These are phyloP conservation scores for Backusella psychrophila DNA, from an alignment of 192 early-diverging fungal genomes.

Conservation along the genomic window DNA sequence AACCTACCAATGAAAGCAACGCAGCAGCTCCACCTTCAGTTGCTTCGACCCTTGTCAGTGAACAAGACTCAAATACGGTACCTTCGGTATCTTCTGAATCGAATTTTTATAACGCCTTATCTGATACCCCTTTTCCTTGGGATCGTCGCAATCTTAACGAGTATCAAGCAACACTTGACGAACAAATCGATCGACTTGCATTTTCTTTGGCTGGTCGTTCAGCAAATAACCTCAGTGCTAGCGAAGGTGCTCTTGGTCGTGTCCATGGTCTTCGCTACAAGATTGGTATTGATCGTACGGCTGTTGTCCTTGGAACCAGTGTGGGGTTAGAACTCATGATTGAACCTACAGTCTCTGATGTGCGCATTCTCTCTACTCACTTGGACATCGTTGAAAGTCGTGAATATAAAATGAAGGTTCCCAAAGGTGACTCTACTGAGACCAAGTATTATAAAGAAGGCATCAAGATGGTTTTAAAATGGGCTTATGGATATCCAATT, in stretches of 20 bases:
- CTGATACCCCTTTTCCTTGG: constrained; percentile 11
- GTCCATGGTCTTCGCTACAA: constrained; percentile 17
- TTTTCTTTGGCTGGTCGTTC: constrained; percentile 17
- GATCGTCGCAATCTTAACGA: not conserved
- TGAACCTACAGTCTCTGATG: constrained; percentile 8
- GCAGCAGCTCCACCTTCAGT: not conserved
- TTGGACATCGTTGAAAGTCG: constrained; percentile 6
- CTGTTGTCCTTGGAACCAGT: constrained; percentile 26
- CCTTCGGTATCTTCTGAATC: not conserved
- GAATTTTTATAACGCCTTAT: not conserved
- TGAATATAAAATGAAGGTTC: constrained; percentile 14
- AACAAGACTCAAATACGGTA: not conserved
- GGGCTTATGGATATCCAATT: constrained; percentile 18
- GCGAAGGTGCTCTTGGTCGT: not conserved
- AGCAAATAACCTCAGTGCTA: not conserved
- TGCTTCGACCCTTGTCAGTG: not conserved
- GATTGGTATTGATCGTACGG: constrained; percentile 21
- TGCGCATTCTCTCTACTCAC: not conserved
- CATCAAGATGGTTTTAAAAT: constrained; percentile 19
- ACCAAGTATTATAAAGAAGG: not conserved
- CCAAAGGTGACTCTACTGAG: not conserved
- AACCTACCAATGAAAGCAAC: not conserved
- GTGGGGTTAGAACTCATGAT: constrained; percentile 14
- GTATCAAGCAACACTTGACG: constrained; percentile 15
- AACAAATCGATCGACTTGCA: constrained; percentile 21